These are phyloP conservation scores for Sarcomyxa edulis DNA, from an alignment of 768 basidiomycete species.

Conservation along the genomic window DNA sequence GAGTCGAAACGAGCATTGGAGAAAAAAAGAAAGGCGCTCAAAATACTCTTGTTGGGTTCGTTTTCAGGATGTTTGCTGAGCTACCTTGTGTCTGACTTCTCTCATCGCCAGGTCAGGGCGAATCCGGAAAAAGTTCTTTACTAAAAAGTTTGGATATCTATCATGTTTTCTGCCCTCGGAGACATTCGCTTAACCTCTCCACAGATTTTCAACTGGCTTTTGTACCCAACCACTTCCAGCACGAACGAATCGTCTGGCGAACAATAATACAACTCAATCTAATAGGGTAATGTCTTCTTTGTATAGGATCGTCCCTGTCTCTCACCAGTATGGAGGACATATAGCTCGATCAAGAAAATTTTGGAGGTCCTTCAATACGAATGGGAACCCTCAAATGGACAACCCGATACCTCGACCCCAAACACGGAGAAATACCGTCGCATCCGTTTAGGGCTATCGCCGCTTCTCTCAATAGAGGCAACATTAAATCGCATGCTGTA, in stretches of 20 bases:
- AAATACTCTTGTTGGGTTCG: constrained; percentile 52
- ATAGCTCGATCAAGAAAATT: constrained; percentile 53
- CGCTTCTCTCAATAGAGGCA: constrained; percentile 52
- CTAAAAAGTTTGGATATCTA: constrained; percentile 32
- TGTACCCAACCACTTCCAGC: constrained; percentile 54
- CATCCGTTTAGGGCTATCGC: constrained; percentile 30
- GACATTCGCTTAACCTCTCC: not conserved
- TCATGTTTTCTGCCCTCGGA: not conserved
- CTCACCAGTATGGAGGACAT: not conserved
- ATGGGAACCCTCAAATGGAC: constrained; percentile 18
- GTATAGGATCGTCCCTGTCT: not conserved
- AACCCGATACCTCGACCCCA: constrained; percentile 8
- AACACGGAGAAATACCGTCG: constrained; percentile 23
- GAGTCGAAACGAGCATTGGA: constrained; percentile 42
- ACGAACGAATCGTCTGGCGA: constrained; percentile 55
- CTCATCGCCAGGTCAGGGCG: constrained; percentile 44
- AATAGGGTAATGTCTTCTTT: constrained; percentile 38
- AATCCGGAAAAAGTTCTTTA: constrained; percentile 56
- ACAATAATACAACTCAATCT: constrained; percentile 66
- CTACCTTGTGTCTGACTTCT: not conserved
- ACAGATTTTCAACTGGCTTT: constrained; percentile 68
- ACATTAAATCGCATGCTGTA: constrained; percentile 46
- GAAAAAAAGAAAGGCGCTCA: constrained; percentile 43
- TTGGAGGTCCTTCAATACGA: constrained; percentile 50
- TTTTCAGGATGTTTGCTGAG: not conserved